Percentiles rank a stretch among this genome's conserved stretches.
Evolutionary conservation across 148 eudicot species (phyloP).

Genomic region (Camellia sinensis): DNA sequence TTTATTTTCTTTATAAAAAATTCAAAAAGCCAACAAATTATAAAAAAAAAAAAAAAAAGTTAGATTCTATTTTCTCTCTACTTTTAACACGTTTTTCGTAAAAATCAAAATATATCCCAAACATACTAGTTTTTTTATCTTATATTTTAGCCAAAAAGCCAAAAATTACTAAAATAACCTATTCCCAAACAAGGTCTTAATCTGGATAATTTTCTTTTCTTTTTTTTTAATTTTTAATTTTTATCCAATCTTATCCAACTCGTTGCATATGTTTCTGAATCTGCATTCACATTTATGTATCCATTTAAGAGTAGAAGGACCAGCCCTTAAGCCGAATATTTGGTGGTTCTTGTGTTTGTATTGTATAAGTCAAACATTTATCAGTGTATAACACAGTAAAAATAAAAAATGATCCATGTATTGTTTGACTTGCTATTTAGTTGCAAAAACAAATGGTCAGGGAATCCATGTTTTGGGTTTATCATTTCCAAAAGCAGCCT

Average conservation of each 20-base stretch:
- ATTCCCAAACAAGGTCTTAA: too few relatives aligned
- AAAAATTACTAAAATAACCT: too few relatives aligned
- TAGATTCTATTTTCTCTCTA: too few relatives aligned
- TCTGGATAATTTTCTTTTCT: too few relatives aligned
- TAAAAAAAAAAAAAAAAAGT: too few relatives aligned
- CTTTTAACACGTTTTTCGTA: too few relatives aligned
- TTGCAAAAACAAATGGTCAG: too few relatives aligned
- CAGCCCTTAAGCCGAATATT: background rate
- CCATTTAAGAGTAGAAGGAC: background rate
- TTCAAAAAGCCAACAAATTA: too few relatives aligned
- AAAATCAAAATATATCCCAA: too few relatives aligned
- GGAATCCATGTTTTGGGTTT: background rate
- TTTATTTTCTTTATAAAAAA: background rate
- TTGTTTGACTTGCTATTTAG: background rate
- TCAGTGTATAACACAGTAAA: background rate
- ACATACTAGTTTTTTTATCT: too few relatives aligned
- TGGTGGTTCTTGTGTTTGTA: background rate
- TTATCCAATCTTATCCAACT: background rate
- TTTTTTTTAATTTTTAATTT: background rate
- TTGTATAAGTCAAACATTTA: background rate
- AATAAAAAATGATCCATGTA: background rate
- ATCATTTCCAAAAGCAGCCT: background rate
- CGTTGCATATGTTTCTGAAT: background rate
- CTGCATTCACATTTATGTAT: background rate
- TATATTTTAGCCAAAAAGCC: too few relatives aligned